phyloP scores from a whole-genome alignment of 495 filamentous ascomycete species.

The Collariella sp. region DNA sequence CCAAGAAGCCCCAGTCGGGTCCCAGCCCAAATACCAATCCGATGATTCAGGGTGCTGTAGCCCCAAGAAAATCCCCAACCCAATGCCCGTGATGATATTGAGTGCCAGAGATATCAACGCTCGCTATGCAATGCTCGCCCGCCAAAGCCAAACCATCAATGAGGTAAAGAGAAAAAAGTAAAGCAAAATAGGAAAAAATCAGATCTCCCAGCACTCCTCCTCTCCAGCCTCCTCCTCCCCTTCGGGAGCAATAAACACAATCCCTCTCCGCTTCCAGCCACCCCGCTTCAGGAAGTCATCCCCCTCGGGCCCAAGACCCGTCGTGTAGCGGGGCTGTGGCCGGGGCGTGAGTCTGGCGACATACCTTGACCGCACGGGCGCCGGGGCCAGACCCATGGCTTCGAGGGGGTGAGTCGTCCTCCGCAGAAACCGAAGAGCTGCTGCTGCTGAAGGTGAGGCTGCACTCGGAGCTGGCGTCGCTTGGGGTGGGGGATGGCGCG shows the following conservation, averaged over 20 bases:
- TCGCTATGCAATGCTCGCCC: not conserved
- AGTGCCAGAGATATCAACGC: not conserved
- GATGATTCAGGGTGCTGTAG: not conserved
- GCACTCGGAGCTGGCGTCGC: slow-evolving; percentile 8
- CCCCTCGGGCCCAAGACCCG: too few species aligned
- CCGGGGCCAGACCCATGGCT: not conserved
- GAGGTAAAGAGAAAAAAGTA: not conserved
- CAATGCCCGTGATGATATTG: not conserved
- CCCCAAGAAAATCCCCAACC: not conserved
- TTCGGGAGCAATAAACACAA: slow-evolving; percentile 32
- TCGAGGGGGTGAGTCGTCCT: not conserved
- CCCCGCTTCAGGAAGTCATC: slow-evolving; percentile 38
- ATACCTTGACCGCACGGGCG: not conserved
- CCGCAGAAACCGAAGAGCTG: not conserved
- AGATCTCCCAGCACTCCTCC: slow-evolving; percentile 27
- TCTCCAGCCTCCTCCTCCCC: slow-evolving; percentile 17
- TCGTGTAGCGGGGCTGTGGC: slow-evolving; percentile 1
- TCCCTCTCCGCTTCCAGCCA: slow-evolving; percentile 42
- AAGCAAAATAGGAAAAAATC: not conserved
- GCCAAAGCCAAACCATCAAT: not conserved
- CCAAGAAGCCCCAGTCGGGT: not conserved
- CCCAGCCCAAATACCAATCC: not conserved
- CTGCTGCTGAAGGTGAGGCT: not conserved
- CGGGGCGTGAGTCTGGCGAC: not conserved
- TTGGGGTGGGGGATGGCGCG: slow-evolving; percentile 10